Conservation (phyloP, 23 red algal genomes). For the Cyanidiococcus yangmingshanensis region DNA sequence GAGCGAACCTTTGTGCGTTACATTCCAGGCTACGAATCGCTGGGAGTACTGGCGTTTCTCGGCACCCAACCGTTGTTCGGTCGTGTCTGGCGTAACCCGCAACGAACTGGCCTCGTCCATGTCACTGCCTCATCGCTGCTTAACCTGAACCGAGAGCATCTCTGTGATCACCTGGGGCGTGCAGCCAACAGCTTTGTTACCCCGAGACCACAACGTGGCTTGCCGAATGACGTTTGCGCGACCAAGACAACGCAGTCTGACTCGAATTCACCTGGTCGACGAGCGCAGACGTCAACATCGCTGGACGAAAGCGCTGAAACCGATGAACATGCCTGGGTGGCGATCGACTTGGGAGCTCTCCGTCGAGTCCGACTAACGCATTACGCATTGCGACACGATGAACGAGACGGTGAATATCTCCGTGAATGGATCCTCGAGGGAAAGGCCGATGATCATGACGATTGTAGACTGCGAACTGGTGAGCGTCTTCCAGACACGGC, state of each 20-base stretch:
- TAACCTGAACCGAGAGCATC: constrained; percentile 6
- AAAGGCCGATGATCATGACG: background rate
- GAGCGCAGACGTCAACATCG: background rate
- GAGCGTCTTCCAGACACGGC: background rate
- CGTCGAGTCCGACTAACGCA: constrained; percentile 5
- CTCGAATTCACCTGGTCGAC: background rate
- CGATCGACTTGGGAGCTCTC: constrained; percentile 1
- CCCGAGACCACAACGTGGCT: background rate
- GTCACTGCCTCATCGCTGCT: constrained; percentile 12
- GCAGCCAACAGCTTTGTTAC: constrained; percentile 2
- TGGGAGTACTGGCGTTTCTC: background rate
- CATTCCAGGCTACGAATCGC: background rate
- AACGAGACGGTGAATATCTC: background rate
- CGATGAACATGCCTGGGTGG: background rate
- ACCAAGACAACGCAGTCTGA: background rate
- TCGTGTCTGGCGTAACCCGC: constrained; percentile 5
- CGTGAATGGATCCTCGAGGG: constrained; percentile 13
- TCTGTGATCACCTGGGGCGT: constrained; percentile 18
- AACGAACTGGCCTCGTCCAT: background rate
- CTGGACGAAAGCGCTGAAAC: background rate
- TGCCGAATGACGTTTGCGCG: background rate
- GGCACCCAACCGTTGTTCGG: background rate
- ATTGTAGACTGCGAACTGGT: background rate
- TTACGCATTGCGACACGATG: constrained; percentile 13
- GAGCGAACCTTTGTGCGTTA: background rate